Base-by-base conservation (phyloP, 1,139 yeast species). In the Saccharomyces hybrid region DNA sequence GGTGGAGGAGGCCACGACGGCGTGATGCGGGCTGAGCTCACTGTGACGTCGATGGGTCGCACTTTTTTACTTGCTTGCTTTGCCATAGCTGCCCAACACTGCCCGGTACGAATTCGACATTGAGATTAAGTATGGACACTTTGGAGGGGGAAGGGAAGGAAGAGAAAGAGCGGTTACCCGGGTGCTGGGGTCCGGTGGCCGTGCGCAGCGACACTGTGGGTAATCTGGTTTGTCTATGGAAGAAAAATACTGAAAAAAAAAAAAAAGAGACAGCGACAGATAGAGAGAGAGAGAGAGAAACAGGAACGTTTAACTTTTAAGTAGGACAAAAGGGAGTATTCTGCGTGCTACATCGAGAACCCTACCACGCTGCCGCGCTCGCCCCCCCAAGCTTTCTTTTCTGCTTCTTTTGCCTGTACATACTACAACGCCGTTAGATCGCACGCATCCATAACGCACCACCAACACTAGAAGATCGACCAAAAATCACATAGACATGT, bases 401-500 rank as follows among this genome's bases (percentile, higher is more conserved):
- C 44, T 38, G 19, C 44, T 38, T 16, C 21, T 16, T 38, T 38
- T 38, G 44, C 44, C 44, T 38, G 44, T 38, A 38, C 44, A 38
- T 38, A 38, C 44, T 28, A 28, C 24, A 24, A 29, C 38, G 34
- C 4, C 38, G 34, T n/a, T n/a, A n/a, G n/a, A n/a, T n/a, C n/a
- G n/a, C n/a, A n/a, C n/a, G n/a, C n/a, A n/a, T n/a, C n/a, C n/a
- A n/a, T n/a, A n/a, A n/a, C n/a, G n/a, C 29, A 47, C 48, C 53
- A 42, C 51, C 7, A 11, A 9, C 42, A 47, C 21, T 21, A 51
- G 50, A 50, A 38, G 44, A 38, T 21, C 21, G 21, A 21, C 21
- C 21, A 19, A 2, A 19, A 2, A 19, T 19, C n/a, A 19, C 14
- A 51, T 26, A 34, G 48, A 32, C 32, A 83, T 83, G 88, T 83